Conservation (phyloP, 805 yeast genomes). For the Saccharomycopsis lassenensis region DNA sequence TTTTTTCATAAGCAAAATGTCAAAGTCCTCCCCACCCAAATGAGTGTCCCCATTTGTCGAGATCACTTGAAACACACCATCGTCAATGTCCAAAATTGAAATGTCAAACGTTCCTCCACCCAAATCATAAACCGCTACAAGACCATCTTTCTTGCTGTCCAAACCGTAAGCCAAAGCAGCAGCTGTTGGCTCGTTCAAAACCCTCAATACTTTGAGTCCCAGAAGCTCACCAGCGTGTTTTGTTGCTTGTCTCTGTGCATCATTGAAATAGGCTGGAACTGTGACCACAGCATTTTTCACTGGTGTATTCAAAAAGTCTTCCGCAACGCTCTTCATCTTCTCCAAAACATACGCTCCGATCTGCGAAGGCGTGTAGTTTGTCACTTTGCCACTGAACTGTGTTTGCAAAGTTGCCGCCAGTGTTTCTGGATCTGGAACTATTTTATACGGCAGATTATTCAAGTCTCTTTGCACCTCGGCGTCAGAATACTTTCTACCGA, state of each 20-base stretch:
- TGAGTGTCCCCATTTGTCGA: slow-evolving; percentile 81
- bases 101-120: slow-evolving; percentile 87
- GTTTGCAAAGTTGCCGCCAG: slow-evolving; percentile 60
- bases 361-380: slow-evolving; percentile 53
- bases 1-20: slow-evolving; percentile 47
- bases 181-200: slow-evolving; percentile 77
- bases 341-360: slow-evolving; percentile 55
- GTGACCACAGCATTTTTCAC: slow-evolving; percentile 70
- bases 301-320: slow-evolving; percentile 38
- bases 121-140: slow-evolving; percentile 51
- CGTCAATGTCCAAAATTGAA: slow-evolving; percentile 66
- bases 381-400: slow-evolving; percentile 30
- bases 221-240: slow-evolving; percentile 65
- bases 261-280: slow-evolving; percentile 79
- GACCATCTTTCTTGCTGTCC: slow-evolving; percentile 33
- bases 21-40: slow-evolving; percentile 82
- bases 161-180: slow-evolving; percentile 78
- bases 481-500: slow-evolving; percentile 63
- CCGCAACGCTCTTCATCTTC: slow-evolving; percentile 59
- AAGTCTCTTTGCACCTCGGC: slow-evolving; percentile 61
- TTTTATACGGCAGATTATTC: slow-evolving; percentile 49
- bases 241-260: slow-evolving; percentile 76
- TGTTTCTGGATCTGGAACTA: slow-evolving; percentile 39
- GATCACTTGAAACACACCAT: slow-evolving; percentile 71
- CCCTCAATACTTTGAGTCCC: slow-evolving; percentile 67